phyloP scores from a whole-genome alignment of 2,329 filamentous ascomycete genomes.

The Rutstroemia sp. region DNA sequence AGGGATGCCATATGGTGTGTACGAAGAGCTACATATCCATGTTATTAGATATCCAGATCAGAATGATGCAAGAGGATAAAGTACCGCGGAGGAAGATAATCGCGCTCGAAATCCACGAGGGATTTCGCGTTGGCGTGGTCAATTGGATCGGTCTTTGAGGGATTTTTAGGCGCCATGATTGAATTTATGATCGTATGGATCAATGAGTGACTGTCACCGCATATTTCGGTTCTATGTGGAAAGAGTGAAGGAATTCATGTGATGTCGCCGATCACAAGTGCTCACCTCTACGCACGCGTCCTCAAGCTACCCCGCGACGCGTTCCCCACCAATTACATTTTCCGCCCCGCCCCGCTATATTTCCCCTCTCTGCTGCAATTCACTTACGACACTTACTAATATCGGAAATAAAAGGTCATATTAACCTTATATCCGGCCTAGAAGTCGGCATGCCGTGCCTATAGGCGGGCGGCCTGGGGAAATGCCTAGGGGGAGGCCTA shows the following conservation, averaged over 20 bases:
- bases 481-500: no score
- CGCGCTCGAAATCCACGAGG: slow-evolving; percentile 41
- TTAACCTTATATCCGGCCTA: neutral
- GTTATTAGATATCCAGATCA: slow-evolving; percentile 13
- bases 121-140: slow-evolving; percentile 41
- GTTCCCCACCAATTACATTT: neutral
- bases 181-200: neutral
- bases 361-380: neutral
- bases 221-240: neutral
- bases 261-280: no score
- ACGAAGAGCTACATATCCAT: neutral
- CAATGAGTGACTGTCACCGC: neutral
- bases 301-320: slow-evolving; percentile 7
- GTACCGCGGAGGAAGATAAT: slow-evolving; percentile 38
- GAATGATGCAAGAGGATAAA: neutral
- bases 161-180: neutral
- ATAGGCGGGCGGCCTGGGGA: no score
- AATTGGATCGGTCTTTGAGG: slow-evolving; percentile 28
- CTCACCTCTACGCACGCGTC: no score
- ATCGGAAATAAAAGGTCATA: neutral
- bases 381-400: neutral
- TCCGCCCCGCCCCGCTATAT: slow-evolving; percentile 3
- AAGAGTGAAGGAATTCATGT: neutral
- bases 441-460: no score
- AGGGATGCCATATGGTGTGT: neutral